Base-by-base conservation (phyloP, 2,329 filamentous ascomycete species). In the Lachnellula willkommii region DNA sequence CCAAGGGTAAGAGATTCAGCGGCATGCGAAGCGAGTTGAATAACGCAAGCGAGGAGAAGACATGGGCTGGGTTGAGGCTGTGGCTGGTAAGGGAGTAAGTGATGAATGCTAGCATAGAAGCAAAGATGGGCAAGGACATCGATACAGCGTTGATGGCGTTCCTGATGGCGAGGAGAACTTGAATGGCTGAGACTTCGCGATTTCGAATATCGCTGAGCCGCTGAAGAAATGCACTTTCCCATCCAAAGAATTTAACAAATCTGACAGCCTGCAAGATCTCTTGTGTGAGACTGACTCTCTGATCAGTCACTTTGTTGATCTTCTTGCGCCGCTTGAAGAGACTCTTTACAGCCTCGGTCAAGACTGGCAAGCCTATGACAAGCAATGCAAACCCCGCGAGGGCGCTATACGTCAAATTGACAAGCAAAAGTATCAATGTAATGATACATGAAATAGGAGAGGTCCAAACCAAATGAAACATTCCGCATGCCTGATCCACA, bases 171-270 rank as follows among this genome's bases (percentile, higher is more conserved):
- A 97, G 75, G 47, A 97, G 74, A 14, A 90, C 75, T 69, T 96
- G 92, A 56, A 97, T 91, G n/a, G 87, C 83, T 55, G 79, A 75
- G 58, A 97, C 91, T 71, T 97, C 93, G 58, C 80, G 80, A 52
- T 78, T 78, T 56, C 93, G 83, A 59, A 95, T 88, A 24, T 84
- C 79, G 50, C 83, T 82, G 15, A 96, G 79, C 14, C 91, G 84
- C 50, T 84, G 79, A 12, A 96, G 75, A 68, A 97, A 96, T 36
- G 89, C 88, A 56, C 81, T 87, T 70, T 97, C 93, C 93, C 93
- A 97, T 7, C 91, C 92, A 69, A 96, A 97, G 71, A 84, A 96
- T 71, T 97, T 97, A 73, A 97, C 93, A 67, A 97, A 96, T 26
- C 92, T 83, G 24, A 96, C 92, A 0, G 90, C 89, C 63, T 91